Conservation (phyloP, 179 eudicot genomes). For the Beta macrorhiza region DNA sequence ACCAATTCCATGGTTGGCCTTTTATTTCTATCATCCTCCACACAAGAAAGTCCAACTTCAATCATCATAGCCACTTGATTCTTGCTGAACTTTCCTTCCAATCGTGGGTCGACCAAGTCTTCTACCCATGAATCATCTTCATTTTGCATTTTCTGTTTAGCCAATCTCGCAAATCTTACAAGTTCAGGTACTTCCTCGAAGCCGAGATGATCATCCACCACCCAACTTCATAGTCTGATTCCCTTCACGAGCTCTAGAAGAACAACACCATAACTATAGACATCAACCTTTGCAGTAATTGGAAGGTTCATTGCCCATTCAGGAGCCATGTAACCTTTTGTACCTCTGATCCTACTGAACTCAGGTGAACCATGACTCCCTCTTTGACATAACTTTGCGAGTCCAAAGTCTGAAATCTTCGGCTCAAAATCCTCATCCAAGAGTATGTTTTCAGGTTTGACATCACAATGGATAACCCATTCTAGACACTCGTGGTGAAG, state of each 20-base stretch:
- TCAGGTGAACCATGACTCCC: neutral
- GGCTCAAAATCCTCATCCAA: neutral
- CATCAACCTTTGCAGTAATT: slow-evolving; percentile 10
- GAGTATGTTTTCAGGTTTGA: slow-evolving; percentile 3
- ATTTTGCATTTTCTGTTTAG: neutral
- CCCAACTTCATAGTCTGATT: neutral
- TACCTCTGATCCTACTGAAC: neutral
- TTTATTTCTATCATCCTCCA: slow-evolving; percentile 7
- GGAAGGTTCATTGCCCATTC: slow-evolving; percentile 8
- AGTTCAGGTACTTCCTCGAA: neutral
- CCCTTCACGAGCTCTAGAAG: slow-evolving; percentile 6
- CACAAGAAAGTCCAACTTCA: slow-evolving; percentile 6
- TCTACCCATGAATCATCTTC: slow-evolving; percentile 8
- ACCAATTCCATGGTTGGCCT: neutral
- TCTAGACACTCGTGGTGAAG: slow-evolving; percentile 1
- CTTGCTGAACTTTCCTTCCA: neutral
- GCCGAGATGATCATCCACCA: neutral
- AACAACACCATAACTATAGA: slow-evolving; percentile 12
- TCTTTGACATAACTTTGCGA: neutral
- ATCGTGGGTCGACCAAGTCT: neutral
- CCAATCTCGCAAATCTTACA: neutral
- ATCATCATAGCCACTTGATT: neutral
- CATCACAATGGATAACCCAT: slow-evolving; percentile 16
- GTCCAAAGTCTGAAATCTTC: neutral
- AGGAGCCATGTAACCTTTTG: slow-evolving; percentile 14